A percentile compares a stretch with the other conserved stretches of the same genome.
Evolutionary conservation across 805 yeast genomes (phyloP).

Genomic region (Metschnikowia similis): DNA sequence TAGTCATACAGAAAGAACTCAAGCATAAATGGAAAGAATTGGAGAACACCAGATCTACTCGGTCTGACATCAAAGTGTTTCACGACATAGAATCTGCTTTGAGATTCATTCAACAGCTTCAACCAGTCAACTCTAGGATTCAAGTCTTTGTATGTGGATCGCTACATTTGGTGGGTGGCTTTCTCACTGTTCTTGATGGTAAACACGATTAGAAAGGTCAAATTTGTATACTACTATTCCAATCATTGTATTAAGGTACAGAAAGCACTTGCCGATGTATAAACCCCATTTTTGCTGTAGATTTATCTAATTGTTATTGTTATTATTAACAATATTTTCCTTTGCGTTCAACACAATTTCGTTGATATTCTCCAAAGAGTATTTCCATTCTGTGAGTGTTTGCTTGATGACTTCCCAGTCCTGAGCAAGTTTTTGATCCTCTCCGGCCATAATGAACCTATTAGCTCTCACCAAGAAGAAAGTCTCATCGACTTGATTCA

Average conservation of each 20-base stretch:
- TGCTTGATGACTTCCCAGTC: conserved; percentile 35
- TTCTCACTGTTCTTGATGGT: conserved; percentile 74
- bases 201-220: conserved; percentile 21
- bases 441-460: conserved; percentile 38
- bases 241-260: background rate
- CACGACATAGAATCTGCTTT: conserved; percentile 75
- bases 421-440: conserved; percentile 24
- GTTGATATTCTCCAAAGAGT: conserved; percentile 37
- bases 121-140: conserved; percentile 28
- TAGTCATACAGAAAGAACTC: conserved; percentile 74
- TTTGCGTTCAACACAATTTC: conserved; percentile 40
- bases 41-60: conserved; percentile 34
- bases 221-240: background rate
- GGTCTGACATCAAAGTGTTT: conserved; percentile 43
- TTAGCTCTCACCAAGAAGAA: conserved; percentile 39
- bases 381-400: conserved; percentile 36
- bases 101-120: conserved; percentile 46
- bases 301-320: conserved; percentile 14
- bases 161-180: conserved; percentile 90
- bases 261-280: conserved; percentile 1
- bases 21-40: conserved; percentile 64
- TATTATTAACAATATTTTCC: conserved; percentile 36
- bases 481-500: conserved; percentile 39
- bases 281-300: background rate
- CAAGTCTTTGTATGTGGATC: conserved; percentile 94